A percentile compares a stretch with the other conserved stretches of the same genome.
Evolutionary conservation across 2,329 filamentous ascomycete genomes (phyloP).

Genomic region (Aspergillus udagawae): DNA sequence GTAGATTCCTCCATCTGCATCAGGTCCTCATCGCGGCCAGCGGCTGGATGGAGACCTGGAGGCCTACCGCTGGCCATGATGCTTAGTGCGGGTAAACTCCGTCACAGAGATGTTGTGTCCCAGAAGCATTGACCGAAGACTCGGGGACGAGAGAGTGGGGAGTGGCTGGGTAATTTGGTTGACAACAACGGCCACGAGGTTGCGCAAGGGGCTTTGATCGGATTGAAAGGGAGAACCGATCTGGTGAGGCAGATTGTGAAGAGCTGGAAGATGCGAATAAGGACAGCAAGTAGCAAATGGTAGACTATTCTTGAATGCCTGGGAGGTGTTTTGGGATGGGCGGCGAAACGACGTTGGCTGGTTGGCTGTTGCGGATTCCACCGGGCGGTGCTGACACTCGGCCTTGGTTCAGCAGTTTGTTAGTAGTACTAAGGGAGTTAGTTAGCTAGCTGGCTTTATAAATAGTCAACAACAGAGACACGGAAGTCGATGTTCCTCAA

Average conservation of each 20-base stretch:
- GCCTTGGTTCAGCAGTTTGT: not conserved
- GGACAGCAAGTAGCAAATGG: not conserved
- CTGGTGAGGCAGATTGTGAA: not conserved
- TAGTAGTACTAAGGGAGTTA: too few species aligned
- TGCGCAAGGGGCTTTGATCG: constrained; percentile 5
- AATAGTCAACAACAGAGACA: not conserved
- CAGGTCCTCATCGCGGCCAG: constrained; percentile 43
- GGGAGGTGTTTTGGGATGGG: not conserved
- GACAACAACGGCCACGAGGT: constrained; percentile 1
- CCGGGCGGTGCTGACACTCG: not conserved
- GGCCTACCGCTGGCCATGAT: constrained; percentile 52
- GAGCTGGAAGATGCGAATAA: not conserved
- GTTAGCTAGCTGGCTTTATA: not conserved
- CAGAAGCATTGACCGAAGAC: constrained; percentile 37
- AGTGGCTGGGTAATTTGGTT: constrained; percentile 3
- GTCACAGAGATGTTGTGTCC: constrained; percentile 27
- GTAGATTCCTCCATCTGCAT: constrained; percentile 40
- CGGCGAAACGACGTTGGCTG: not conserved
- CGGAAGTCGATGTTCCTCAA: not conserved
- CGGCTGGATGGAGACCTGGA: constrained; percentile 45
- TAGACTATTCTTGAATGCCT: not conserved
- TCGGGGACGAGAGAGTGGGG: constrained; percentile 4
- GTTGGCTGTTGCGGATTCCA: not conserved
- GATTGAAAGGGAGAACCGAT: not conserved
- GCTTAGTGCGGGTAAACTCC: constrained; percentile 33